These are phyloP conservation scores for Hyphopichia burtonii DNA, from an alignment of 1,139 yeast genomes.

Conservation along the genomic window DNA sequence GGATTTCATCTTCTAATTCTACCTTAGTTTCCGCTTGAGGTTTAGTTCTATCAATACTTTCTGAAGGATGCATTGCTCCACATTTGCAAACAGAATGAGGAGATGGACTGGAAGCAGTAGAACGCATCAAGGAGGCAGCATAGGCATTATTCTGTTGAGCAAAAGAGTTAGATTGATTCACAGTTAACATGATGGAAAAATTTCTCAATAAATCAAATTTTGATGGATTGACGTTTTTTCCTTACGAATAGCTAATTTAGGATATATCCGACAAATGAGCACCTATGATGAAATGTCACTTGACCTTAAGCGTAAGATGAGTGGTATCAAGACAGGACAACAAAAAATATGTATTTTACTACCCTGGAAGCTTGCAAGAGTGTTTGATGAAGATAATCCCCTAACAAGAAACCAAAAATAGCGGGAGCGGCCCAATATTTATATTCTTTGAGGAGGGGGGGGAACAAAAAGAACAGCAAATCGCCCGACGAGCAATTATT, in stretches of 20 bases:
- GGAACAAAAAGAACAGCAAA: neutral
- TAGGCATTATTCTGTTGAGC: slow-evolving; percentile 2
- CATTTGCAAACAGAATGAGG: slow-evolving; percentile 1
- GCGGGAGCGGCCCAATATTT: neutral
- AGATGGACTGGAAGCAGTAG: slow-evolving; percentile 2
- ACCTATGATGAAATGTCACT: slow-evolving; percentile 3
- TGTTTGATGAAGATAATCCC: no score
- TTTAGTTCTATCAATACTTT: neutral
- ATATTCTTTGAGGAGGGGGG: neutral
- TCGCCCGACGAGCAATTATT: neutral
- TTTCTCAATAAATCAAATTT: neutral
- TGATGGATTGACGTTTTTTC: neutral
- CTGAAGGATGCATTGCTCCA: slow-evolving; percentile 1
- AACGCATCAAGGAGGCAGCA: slow-evolving; percentile 2
- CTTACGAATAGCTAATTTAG: neutral
- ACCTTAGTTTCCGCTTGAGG: neutral
- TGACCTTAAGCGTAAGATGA: slow-evolving; percentile 2
- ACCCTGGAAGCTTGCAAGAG: no score
- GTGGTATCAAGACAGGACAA: neutral
- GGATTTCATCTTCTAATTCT: slow-evolving; percentile 4
- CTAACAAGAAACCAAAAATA: no score
- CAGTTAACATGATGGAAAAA: slow-evolving; percentile 1
- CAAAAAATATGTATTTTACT: neutral
- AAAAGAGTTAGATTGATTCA: neutral
- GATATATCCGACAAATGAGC: neutral